Evolutionary conservation across 352 stramenopile genomes (phyloP), one percentile per base, ranked within the genome.

Genomic region (Pythium utonaiense): DNA sequence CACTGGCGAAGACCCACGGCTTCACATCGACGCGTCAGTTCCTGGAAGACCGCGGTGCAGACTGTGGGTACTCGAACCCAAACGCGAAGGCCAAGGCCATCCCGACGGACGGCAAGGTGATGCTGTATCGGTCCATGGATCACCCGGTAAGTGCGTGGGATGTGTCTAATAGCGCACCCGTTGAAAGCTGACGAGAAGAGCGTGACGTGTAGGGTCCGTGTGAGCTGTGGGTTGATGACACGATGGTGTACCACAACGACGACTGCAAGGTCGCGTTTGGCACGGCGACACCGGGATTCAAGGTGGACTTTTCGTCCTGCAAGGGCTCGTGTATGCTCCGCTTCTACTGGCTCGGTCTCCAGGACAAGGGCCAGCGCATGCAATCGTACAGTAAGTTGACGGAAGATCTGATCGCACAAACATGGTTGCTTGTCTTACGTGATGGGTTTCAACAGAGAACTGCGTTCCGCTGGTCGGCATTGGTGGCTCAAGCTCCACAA

Each of bases 341-440:
- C n/a, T 67, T 71, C 49, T 71, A 67, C 64, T 71, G 64, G 64
- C 53, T 71, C 38, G 64, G 44, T 3, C 56, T 71, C 33, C 64
- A 71, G 47, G 55, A 62, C 55, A 62, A 62, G 34, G 55, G 55
- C 45, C 42, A 62, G 47, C 55, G 55, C 55, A 62, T 62, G 55
- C 55, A 62, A 33, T 62, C 55, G 21, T 62, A 62, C 55, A 62
- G 47, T 52, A 50, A n/a, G 42, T 62, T n/a, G n/a, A n/a, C n/a
- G n/a, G n/a, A n/a, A n/a, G n/a, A n/a, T n/a, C n/a, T n/a, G n/a
- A n/a, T n/a, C n/a, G n/a, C n/a, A n/a, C n/a, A n/a, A n/a, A n/a
- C n/a, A n/a, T n/a, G n/a, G n/a, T n/a, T n/a, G n/a, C n/a, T n/a
- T n/a, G n/a, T n/a, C n/a, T n/a, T n/a, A n/a, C n/a, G n/a, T n/a